Conservation (phyloP, 2,329 filamentous ascomycete genomes). For the Botryotinia calthae region DNA sequence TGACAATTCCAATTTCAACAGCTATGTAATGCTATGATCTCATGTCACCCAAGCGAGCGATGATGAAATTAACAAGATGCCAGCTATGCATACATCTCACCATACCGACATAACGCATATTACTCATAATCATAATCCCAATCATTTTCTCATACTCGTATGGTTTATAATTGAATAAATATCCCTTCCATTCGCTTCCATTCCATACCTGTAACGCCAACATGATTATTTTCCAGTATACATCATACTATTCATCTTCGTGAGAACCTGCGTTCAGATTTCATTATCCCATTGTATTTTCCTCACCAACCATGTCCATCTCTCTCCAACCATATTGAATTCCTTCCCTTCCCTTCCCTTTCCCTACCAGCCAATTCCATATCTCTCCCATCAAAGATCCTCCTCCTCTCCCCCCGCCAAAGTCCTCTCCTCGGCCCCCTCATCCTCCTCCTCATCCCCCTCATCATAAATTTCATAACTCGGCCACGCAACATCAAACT, state of each 20-base stretch:
- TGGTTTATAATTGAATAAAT: neutral
- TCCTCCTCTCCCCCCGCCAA: neutral
- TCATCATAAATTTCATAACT: constrained; percentile 19
- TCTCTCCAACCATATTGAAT: constrained; percentile 29
- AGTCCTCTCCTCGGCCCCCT: neutral
- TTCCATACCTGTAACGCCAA: neutral
- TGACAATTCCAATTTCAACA: neutral
- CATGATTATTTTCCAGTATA: neutral
- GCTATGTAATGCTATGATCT: too few species aligned
- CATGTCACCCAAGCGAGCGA: neutral
- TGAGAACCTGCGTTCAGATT: constrained; percentile 41
- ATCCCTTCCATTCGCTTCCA: neutral
- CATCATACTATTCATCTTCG: constrained; percentile 22
- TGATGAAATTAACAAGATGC: too few species aligned
- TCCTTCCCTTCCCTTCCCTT: neutral
- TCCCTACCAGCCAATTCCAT: too few species aligned
- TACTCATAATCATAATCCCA: neutral
- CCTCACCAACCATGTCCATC: constrained; percentile 34
- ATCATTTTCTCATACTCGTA: neutral
- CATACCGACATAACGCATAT: neutral
- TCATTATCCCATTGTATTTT: constrained; percentile 43
- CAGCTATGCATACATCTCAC: neutral
- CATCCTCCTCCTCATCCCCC: neutral
- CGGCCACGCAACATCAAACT: constrained; percentile 30
- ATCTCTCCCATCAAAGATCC: neutral